These are phyloP conservation scores for Termitomyces bulborhizus DNA, from an alignment of 768 basidiomycete genomes.

Conservation along the genomic window DNA sequence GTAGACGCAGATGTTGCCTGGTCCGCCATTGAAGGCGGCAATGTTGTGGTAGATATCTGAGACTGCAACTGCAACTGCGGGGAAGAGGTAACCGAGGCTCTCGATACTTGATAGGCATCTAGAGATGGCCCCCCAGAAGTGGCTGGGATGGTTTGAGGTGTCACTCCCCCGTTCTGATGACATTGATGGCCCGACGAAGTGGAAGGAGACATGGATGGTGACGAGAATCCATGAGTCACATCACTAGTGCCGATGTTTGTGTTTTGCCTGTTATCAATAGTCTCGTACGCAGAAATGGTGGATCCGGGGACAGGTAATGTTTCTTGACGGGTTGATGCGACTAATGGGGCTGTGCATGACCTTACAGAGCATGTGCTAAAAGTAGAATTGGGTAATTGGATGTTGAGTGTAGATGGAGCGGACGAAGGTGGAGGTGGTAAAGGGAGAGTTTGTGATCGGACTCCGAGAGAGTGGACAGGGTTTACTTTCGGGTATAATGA, in stretches of 20 bases:
- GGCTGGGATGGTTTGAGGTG: conserved; percentile 17
- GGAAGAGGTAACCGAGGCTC: background rate
- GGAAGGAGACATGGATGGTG: conserved; percentile 2
- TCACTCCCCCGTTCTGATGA: conserved; percentile 5
- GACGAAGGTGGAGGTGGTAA: conserved; percentile 19
- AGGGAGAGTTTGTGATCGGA: conserved; percentile 15
- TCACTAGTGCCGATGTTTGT: conserved; percentile 14
- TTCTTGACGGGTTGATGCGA: conserved; percentile 32
- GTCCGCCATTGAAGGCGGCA: conserved; percentile 14
- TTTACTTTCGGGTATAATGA: conserved; percentile 18
- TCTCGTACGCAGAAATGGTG: conserved; percentile 23
- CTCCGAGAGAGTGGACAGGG: conserved; percentile 10
- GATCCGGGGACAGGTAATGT: conserved; percentile 27
- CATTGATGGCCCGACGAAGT: conserved; percentile 8
- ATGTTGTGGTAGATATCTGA: conserved; percentile 7
- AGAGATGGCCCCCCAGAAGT: conserved; percentile 12
- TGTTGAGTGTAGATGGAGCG: conserved; percentile 12
- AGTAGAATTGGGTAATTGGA: conserved; percentile 10
- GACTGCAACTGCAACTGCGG: background rate
- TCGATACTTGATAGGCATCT: conserved; percentile 2
- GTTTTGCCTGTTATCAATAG: conserved; percentile 19
- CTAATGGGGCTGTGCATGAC: conserved; percentile 31
- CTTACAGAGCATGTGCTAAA: conserved; percentile 21
- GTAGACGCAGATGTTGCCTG: conserved; percentile 15
- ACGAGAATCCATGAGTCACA: conserved; percentile 8